A percentile compares a stretch with the other conserved stretches of the same genome.
phyloP scores from a whole-genome alignment of 345 rosid genomes.

The Hypericum androsaemum region DNA sequence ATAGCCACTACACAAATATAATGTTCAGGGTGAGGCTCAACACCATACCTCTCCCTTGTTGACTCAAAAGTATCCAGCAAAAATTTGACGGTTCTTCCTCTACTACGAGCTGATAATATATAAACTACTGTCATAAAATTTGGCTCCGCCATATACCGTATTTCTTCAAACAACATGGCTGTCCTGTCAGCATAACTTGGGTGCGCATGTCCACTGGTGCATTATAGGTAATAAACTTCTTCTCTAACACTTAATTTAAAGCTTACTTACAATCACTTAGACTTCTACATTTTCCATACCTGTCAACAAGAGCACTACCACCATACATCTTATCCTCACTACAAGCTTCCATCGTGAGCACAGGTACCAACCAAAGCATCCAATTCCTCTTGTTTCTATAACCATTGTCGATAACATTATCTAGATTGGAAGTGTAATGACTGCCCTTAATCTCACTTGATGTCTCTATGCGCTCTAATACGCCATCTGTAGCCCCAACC shows the following conservation, averaged over 20 bases:
- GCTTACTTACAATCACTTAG: slow-evolving; percentile 42
- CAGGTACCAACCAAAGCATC: slow-evolving; percentile 62
- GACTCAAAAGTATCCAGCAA: slow-evolving; percentile 63
- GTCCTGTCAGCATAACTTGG: slow-evolving; percentile 59
- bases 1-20: slow-evolving; percentile 73
- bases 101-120: slow-evolving; percentile 74
- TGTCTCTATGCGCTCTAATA: too few relatives aligned
- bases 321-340: slow-evolving; percentile 50
- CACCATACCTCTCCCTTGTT: slow-evolving; percentile 41
- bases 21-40: slow-evolving; percentile 70
- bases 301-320: slow-evolving; percentile 68
- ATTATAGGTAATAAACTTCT: slow-evolving; percentile 65
- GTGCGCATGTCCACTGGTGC: slow-evolving; percentile 69
- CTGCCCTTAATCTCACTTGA: too few relatives aligned
- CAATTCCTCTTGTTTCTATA: too few relatives aligned
- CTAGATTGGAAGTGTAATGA: too few relatives aligned
- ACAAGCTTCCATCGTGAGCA: slow-evolving; percentile 59
- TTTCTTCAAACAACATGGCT: slow-evolving; percentile 42
- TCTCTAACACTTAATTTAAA: slow-evolving; percentile 48
- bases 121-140: slow-evolving; percentile 65
- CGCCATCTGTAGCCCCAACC: too few relatives aligned
- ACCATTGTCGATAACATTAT: too few relatives aligned
- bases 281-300: slow-evolving; percentile 93
- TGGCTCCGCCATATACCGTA: slow-evolving; percentile 40
- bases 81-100: slow-evolving; percentile 50